Conservation (phyloP, 108 stramenopile genomes). For the Cyclotella sp. region DNA sequence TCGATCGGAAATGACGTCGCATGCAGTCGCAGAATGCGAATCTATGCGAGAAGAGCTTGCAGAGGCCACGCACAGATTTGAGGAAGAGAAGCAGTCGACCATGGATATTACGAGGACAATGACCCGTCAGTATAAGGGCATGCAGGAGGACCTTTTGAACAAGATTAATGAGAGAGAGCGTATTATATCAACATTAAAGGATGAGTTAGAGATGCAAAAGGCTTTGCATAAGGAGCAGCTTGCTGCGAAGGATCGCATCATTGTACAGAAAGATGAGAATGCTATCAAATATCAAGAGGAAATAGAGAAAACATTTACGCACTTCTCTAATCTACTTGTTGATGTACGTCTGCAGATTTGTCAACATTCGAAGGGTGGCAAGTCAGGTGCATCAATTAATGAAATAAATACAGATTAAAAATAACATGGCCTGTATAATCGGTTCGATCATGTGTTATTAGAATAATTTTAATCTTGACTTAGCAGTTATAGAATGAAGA, state of each 20-base stretch:
- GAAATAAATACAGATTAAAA: neutral
- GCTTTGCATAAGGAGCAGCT: conserved; percentile 51
- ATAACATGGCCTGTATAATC: too few species aligned
- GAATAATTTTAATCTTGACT: neutral
- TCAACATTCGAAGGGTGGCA: conserved; percentile 5
- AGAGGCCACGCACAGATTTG: conserved; percentile 61
- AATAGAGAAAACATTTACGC: conserved; percentile 77
- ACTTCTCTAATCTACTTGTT: conserved; percentile 79
- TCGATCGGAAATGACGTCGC: conserved; percentile 39
- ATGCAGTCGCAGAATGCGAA: conserved; percentile 32
- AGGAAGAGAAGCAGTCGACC: conserved; percentile 68
- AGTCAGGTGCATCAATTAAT: neutral
- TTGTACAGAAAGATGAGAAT: conserved; percentile 66
- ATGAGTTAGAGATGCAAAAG: conserved; percentile 68
- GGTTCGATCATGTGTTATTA: too few species aligned
- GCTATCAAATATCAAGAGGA: conserved; percentile 62
- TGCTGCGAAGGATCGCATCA: conserved; percentile 66
- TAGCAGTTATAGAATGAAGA: neutral
- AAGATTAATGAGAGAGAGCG: conserved; percentile 78
- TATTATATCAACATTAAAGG: conserved; percentile 69
- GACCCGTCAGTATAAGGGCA: conserved; percentile 89
- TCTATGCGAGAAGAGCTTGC: conserved; percentile 38
- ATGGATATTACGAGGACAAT: conserved; percentile 74
- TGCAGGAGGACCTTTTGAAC: conserved; percentile 83
- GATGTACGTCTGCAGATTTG: conserved; percentile 52